Percentiles rank a stretch among this genome's conserved stretches.
phyloP scores from a whole-genome alignment of 345 rosid species.

The thale cress (Arabidopsis thaliana) region DNA sequence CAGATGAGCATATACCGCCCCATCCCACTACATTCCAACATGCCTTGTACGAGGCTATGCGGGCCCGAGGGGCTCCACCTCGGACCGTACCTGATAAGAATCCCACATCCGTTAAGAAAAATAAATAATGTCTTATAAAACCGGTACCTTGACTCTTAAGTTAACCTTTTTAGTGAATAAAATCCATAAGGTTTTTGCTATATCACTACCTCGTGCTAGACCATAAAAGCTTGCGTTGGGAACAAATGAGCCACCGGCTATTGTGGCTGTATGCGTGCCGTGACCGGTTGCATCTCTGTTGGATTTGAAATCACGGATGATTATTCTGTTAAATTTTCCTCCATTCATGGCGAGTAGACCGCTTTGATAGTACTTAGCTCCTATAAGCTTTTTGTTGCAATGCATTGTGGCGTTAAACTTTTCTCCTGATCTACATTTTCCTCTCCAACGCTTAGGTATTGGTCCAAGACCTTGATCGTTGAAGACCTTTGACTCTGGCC shows the following conservation, averaged over 20 bases:
- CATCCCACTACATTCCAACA: conserved; percentile 47
- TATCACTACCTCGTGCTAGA: conserved; percentile 48
- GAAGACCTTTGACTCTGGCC: conserved; percentile 51
- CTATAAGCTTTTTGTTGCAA: conserved; percentile 60
- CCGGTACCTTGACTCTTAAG: conserved; percentile 4
- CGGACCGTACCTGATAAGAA: conserved; percentile 37
- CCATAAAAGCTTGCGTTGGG: conserved; percentile 46
- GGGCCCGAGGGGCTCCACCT: conserved; percentile 54
- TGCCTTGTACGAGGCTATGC: conserved; percentile 57
- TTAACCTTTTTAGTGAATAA: neutral
- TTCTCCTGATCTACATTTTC: conserved; percentile 49
- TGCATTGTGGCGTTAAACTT: conserved; percentile 41
- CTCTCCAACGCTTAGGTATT: conserved; percentile 60
- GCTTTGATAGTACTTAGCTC: conserved; percentile 55
- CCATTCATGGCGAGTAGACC: conserved; percentile 48
- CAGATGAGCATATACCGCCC: conserved; percentile 29
- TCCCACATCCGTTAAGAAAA: neutral
- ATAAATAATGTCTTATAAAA: neutral
- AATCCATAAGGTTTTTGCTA: too few relatives aligned
- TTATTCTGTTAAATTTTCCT: conserved; percentile 45
- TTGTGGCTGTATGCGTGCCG: conserved; percentile 60
- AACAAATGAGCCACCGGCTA: conserved; percentile 56
- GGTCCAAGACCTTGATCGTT: conserved; percentile 53
- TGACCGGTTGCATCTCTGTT: conserved; percentile 58
- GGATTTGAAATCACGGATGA: conserved; percentile 45